Evolutionary conservation across 306 rosid species (phyloP).

Genomic region (Senna siamea): DNA sequence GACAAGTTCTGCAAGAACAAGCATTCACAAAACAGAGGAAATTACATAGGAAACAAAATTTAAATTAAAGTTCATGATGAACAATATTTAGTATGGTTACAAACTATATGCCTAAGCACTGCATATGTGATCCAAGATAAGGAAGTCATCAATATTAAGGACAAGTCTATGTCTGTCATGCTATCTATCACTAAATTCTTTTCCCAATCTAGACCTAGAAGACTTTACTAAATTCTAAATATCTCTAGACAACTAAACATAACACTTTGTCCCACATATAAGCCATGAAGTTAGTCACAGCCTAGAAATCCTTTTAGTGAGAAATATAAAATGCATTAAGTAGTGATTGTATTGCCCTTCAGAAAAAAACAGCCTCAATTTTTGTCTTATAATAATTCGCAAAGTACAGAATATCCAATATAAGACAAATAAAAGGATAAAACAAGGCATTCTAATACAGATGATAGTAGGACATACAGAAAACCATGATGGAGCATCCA

Average conservation of each 20-base stretch:
- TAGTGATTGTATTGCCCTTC: not conserved
- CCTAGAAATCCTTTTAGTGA: not conserved
- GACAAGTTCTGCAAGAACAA: slow-evolving; percentile 66
- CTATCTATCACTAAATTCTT: not conserved
- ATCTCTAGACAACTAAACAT: no score
- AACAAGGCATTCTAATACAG: slow-evolving; percentile 31
- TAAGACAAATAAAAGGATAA: slow-evolving; percentile 21
- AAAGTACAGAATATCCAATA: not conserved
- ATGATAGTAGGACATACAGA: slow-evolving; percentile 60
- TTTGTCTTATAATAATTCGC: not conserved
- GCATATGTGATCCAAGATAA: not conserved
- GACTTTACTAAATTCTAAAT: no score
- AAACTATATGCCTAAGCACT: slow-evolving; percentile 28
- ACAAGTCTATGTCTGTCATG: not conserved
- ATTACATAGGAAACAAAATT: slow-evolving; percentile 20
- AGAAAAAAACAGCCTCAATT: not conserved
- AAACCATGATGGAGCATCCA: slow-evolving; percentile 82
- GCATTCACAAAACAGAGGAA: slow-evolving; percentile 28
- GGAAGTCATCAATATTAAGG: slow-evolving; percentile 10
- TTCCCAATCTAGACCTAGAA: no score
- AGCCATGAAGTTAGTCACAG: not conserved
- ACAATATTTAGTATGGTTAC: slow-evolving; percentile 17
- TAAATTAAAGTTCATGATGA: slow-evolving; percentile 11
- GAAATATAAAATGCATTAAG: slow-evolving; percentile 21
- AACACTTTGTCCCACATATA: no score